Percentiles rank a stretch among this genome's conserved stretches.
phyloP scores from a whole-genome alignment of 2,329 filamentous ascomycete genomes.

The Dactylellina leptospora region DNA sequence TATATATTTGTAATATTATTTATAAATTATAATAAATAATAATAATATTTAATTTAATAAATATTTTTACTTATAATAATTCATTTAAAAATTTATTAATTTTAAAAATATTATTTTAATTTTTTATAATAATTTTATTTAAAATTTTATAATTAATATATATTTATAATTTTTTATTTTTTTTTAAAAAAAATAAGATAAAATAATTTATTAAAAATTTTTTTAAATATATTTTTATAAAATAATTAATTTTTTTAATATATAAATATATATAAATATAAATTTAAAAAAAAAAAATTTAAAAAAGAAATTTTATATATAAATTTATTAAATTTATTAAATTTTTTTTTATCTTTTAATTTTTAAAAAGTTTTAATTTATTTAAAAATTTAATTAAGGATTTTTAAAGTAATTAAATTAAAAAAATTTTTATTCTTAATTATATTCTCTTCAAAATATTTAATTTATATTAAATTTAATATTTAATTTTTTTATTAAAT shows the following conservation, averaged over 20 bases:
- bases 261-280: too few relatives aligned
- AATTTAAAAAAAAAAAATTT: too few relatives aligned
- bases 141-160: not conserved
- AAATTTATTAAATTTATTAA: too few relatives aligned
- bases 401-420: not conserved
- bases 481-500: not conserved
- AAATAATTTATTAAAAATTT: not conserved
- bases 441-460: not conserved
- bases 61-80: not conserved
- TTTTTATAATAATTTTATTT: not conserved
- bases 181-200: not conserved
- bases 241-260: slow-evolving; percentile 5
- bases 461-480: not conserved
- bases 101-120: not conserved
- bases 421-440: not conserved
- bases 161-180: not conserved
- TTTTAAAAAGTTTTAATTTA: not conserved
- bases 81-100: slow-evolving; percentile 1
- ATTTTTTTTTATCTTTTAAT: not conserved
- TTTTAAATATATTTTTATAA: not conserved
- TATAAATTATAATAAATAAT: not conserved
- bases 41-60: not conserved
- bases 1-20: not conserved
- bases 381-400: not conserved
- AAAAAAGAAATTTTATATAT: too few relatives aligned